A percentile compares a stretch with the other conserved stretches of the same genome.
These are phyloP conservation scores for Zalaria sp. DNA, from an alignment of 2,329 filamentous ascomycete genomes.

Conservation along the genomic window DNA sequence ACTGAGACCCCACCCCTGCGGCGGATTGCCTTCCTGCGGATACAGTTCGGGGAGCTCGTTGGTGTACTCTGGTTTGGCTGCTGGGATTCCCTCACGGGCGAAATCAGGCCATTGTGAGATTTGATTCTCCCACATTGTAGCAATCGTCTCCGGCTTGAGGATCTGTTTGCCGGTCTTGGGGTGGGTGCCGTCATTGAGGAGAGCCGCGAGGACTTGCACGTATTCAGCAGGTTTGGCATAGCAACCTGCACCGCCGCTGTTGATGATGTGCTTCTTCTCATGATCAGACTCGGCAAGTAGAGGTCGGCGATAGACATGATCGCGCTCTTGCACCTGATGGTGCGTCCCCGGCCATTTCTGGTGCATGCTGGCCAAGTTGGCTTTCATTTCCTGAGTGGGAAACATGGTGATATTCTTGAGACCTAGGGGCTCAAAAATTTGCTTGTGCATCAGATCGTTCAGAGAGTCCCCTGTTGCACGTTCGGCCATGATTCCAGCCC, in stretches of 20 bases:
- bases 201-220: conserved; percentile 41
- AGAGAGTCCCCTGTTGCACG: conserved; percentile 27
- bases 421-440: conserved; percentile 33
- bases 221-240: conserved; percentile 49
- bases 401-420: conserved; percentile 42
- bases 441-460: conserved; percentile 30
- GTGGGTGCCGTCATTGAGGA: conserved; percentile 51
- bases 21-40: conserved; percentile 29
- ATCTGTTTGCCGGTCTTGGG: conserved; percentile 41
- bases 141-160: conserved; percentile 42
- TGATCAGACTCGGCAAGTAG: conserved; percentile 30
- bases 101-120: conserved; percentile 21
- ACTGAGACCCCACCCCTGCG: conserved; percentile 50
- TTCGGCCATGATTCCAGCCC: conserved; percentile 34
- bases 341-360: conserved; percentile 26
- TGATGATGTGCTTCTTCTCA: conserved; percentile 33
- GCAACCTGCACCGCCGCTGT: conserved; percentile 48
- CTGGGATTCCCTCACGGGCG: conserved; percentile 16
- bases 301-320: conserved; percentile 38
- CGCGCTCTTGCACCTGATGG: conserved; percentile 22
- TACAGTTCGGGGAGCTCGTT: conserved; percentile 34
- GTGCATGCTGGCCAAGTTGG: conserved; percentile 44
- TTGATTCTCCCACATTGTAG: conserved; percentile 50
- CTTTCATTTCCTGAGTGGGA: conserved; percentile 38
- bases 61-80: conserved; percentile 19